These are phyloP conservation scores for Magnaporthiopsis rhizophila DNA, from an alignment of 2,329 filamentous ascomycete genomes.

Conservation along the genomic window DNA sequence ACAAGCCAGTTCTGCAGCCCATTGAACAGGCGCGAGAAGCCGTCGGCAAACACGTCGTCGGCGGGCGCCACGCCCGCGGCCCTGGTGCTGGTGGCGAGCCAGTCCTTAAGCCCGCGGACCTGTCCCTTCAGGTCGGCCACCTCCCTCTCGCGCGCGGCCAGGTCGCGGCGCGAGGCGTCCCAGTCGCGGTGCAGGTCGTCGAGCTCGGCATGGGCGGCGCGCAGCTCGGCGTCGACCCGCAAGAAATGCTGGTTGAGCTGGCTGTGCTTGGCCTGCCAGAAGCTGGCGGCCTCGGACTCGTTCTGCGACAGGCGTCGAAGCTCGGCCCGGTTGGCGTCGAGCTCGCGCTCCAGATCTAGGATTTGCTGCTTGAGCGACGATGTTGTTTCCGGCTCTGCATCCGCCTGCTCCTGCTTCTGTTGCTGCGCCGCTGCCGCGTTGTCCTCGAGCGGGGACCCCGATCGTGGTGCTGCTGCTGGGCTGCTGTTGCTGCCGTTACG, in stretches of 20 bases:
- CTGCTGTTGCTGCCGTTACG: neutral
- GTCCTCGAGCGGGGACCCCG: constrained; percentile 4
- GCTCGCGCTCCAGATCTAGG: constrained; percentile 41
- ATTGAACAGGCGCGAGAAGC: constrained; percentile 54
- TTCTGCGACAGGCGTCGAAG: constrained; percentile 45
- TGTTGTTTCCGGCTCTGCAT: neutral
- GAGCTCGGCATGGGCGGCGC: constrained; percentile 41
- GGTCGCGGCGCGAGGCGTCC: constrained; percentile 36
- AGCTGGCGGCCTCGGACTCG: constrained; percentile 47
- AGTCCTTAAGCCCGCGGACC: constrained; percentile 61
- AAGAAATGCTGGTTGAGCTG: constrained; percentile 43
- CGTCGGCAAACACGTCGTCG: constrained; percentile 59
- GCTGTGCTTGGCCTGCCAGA: constrained; percentile 51
- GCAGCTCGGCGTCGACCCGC: constrained; percentile 43
- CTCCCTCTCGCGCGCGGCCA: constrained; percentile 47
- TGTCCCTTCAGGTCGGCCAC: constrained; percentile 47
- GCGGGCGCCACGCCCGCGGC: constrained; percentile 55
- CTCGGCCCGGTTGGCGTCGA: constrained; percentile 43
- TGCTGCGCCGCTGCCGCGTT: constrained; percentile 16
- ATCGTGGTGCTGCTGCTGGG: constrained; percentile 11
- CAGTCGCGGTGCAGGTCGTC: constrained; percentile 41
- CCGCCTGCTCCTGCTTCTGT: constrained; percentile 19
- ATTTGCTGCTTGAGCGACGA: constrained; percentile 4
- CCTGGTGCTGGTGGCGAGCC: constrained; percentile 59
- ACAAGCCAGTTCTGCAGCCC: constrained; percentile 69